Conservation (phyloP, 768 basidiomycete genomes). For the Tulasnella sp. region DNA sequence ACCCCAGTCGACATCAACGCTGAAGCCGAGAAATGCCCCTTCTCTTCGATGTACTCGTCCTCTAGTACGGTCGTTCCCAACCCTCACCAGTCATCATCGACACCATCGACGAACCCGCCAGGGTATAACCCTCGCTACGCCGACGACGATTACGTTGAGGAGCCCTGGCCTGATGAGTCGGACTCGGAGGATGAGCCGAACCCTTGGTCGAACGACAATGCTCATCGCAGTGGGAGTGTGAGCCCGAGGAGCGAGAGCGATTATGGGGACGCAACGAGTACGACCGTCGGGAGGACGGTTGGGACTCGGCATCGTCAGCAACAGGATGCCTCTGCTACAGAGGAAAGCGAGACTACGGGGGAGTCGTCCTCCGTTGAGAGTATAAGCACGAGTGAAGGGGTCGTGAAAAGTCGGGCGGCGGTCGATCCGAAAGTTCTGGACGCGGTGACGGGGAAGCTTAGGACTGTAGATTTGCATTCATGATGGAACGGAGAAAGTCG, state of each 20-base stretch:
- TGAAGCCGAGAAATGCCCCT: background rate
- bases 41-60: constrained; percentile 1
- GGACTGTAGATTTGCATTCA: background rate
- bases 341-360: background rate
- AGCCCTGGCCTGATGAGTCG: constrained; percentile 1
- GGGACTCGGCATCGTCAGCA: background rate
- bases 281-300: background rate
- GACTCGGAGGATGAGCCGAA: background rate
- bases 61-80: background rate
- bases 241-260: background rate
- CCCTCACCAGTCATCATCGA: background rate
- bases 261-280: background rate
- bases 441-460: background rate
- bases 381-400: background rate
- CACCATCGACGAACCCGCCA: background rate
- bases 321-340: background rate
- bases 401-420: background rate
- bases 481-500: background rate
- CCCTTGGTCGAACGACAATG: background rate
- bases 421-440: background rate
- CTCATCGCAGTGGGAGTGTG: background rate
- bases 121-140: background rate
- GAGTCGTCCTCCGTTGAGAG: background rate
- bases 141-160: background rate
- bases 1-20: background rate